Percentiles rank a stretch among this genome's conserved stretches.
Conservation (phyloP, 352 stramenopile species). For the Discostella stelligera region DNA sequence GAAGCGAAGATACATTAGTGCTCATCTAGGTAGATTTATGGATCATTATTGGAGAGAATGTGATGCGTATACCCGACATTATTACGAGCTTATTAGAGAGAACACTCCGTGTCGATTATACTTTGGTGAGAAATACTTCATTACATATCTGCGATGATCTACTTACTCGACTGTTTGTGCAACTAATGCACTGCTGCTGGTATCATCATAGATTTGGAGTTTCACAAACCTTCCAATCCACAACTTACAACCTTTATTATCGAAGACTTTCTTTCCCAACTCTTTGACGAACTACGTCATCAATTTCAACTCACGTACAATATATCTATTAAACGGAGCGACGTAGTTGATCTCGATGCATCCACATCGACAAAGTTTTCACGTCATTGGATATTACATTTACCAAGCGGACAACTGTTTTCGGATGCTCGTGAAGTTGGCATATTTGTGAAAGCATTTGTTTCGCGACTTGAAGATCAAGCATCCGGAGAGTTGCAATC, state of each 20-base stretch:
- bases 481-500: slow-evolving; percentile 20
- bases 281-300: slow-evolving; percentile 31
- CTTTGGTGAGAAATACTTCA: slow-evolving; percentile 82
- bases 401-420: slow-evolving; percentile 86
- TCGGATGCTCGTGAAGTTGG: slow-evolving; percentile 49
- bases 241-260: slow-evolving; percentile 13
- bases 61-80: slow-evolving; percentile 75
- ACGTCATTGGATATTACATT: slow-evolving; percentile 89
- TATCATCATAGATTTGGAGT: slow-evolving; percentile 32
- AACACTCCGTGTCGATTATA: slow-evolving; percentile 89
- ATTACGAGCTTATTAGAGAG: slow-evolving; percentile 95
- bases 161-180: background rate
- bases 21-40: slow-evolving; percentile 38
- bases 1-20: slow-evolving; percentile 31
- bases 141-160: background rate
- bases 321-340: slow-evolving; percentile 10
- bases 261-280: slow-evolving; percentile 36
- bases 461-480: slow-evolving; percentile 58
- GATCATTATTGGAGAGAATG: slow-evolving; percentile 44
- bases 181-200: background rate
- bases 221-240: slow-evolving; percentile 31
- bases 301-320: slow-evolving; percentile 23
- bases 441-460: slow-evolving; percentile 85
- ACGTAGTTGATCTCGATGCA: slow-evolving; percentile 15
- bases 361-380: slow-evolving; percentile 89